Base-by-base conservation (phyloP, 352 stramenopile species). In the Detonula confervacea region DNA sequence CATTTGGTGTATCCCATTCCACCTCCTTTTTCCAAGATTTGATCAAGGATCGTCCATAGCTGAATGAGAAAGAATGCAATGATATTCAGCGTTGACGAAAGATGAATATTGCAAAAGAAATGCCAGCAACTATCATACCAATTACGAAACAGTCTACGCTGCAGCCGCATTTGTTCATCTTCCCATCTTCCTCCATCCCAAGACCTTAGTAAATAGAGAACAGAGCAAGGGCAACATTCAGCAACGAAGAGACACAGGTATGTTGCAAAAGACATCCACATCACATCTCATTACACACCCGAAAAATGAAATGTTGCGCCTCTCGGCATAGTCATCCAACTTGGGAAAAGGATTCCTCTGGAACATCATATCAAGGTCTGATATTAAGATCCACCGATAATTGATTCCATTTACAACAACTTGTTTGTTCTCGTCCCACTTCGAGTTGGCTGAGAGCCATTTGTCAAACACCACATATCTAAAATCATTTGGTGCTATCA, bases 331-430 rank as follows among this genome's bases (percentile, higher is more conserved):
- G 4, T 16, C 30, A 22, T 64, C 22, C 20, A 64, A 9, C 27
- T 46, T 42, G 6, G 55, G 55, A 39, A 64, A 64, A 9, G 55
- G 55, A 64, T 64, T 64, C 6, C 55, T 4, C 18, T 64, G 55
- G 55, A 64, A 64, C 20, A 64, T 42, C 55, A 64, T 39, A 16
- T 64, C 55, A 30, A 64, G 27, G 30, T 64, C 55, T 44, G 20
- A 44, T 6, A 64, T 64, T 22, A 64, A 46, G 55, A 51, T 14
- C 55, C 55, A 64, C 4, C 16, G 7, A 64, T 64, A 64, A 8
- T 64, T 64, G 9, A 64, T 33, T 39, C 55, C 55, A 39, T 46
- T 22, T 4, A 64, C 55, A 51, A 51, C 16, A 5, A 20, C 27
- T 64, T 64, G 55, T 46, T 16, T 22, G 9, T 64, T 42, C 5